phyloP scores from a whole-genome alignment of 768 basidiomycete species.

The Lentinula aciculospora region DNA sequence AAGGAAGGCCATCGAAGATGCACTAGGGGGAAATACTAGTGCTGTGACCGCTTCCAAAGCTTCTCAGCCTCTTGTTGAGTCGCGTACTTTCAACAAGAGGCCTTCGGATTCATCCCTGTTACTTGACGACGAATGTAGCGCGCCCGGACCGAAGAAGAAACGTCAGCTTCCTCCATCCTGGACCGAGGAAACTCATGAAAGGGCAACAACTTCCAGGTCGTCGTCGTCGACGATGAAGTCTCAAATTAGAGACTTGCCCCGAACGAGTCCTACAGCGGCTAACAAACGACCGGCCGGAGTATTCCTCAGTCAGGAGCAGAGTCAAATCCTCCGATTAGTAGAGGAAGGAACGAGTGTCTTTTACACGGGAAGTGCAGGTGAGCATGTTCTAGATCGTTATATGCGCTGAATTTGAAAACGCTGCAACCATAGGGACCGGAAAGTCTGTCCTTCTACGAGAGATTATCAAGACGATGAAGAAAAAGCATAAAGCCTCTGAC shows the following conservation, averaged over 20 bases:
- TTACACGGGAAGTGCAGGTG: conserved; percentile 97
- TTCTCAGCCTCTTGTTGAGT: conserved; percentile 22
- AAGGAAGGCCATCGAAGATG: conserved; percentile 55
- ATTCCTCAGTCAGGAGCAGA: conserved; percentile 82
- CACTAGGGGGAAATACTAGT: conserved; percentile 27
- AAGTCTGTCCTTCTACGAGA: conserved; percentile 93
- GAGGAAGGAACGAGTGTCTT: conserved; percentile 73
- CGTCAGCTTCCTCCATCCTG: conserved; percentile 51
- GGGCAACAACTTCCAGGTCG: not conserved
- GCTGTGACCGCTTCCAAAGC: conserved; percentile 9
- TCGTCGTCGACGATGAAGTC: conserved; percentile 9
- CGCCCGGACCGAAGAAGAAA: conserved; percentile 41
- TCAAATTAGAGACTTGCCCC: conserved; percentile 14
- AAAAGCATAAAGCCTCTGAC: conserved; percentile 53
- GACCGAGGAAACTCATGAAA: conserved; percentile 20
- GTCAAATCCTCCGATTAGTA: conserved; percentile 74
- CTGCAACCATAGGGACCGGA: conserved; percentile 69
- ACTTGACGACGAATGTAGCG: conserved; percentile 15
- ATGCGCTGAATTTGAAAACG: conserved; percentile 11
- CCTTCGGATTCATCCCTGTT: conserved; percentile 17
- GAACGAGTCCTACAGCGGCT: not conserved
- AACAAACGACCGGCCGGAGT: conserved; percentile 32
- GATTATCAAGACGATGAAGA: conserved; percentile 73
- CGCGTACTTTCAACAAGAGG: conserved; percentile 31
- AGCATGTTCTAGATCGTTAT: conserved; percentile 18